phyloP scores from a whole-genome alignment of 2,329 filamentous ascomycete species.

The Monilinia vaccinii-corymbosi region DNA sequence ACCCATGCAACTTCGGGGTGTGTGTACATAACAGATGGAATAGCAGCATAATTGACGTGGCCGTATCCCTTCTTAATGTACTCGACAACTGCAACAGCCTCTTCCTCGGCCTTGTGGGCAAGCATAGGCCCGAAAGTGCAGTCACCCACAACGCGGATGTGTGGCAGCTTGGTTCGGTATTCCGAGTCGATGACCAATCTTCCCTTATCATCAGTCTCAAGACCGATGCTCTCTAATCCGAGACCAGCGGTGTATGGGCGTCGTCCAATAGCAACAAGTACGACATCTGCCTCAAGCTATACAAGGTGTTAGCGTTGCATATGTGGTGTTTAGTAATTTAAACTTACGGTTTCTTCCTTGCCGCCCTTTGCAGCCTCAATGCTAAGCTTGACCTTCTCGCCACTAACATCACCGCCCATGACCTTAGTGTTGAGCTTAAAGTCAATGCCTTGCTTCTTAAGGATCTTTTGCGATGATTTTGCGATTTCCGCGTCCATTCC shows the following conservation, averaged over 20 bases:
- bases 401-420: constrained; percentile 68
- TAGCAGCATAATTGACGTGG: constrained; percentile 97
- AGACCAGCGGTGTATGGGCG: constrained; percentile 89
- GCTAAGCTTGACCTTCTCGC: constrained; percentile 69
- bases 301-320: background rate
- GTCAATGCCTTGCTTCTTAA: constrained; percentile 93
- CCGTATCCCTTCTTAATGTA: constrained; percentile 97
- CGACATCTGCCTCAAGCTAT: constrained; percentile 85
- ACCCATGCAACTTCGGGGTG: constrained; percentile 98
- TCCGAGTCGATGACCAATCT: constrained; percentile 96
- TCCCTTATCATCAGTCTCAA: constrained; percentile 87
- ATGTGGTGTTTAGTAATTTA: background rate
- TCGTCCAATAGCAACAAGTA: constrained; percentile 93
- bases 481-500: constrained; percentile 95
- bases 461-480: constrained; percentile 84
- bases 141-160: constrained; percentile 95
- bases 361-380: constrained; percentile 93
- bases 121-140: constrained; percentile 98
- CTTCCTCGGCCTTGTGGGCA: constrained; percentile 98
- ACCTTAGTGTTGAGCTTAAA: constrained; percentile 99
- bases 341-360: constrained; percentile 77
- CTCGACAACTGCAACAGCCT: constrained; percentile 88
- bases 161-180: constrained; percentile 94
- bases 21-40: constrained; percentile 99
- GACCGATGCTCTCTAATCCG: constrained; percentile 84